A percentile compares a stretch with the other conserved stretches of the same genome.
These are phyloP conservation scores for Pythium insidiosum DNA, from an alignment of 352 stramenopile species.

Conservation along the genomic window DNA sequence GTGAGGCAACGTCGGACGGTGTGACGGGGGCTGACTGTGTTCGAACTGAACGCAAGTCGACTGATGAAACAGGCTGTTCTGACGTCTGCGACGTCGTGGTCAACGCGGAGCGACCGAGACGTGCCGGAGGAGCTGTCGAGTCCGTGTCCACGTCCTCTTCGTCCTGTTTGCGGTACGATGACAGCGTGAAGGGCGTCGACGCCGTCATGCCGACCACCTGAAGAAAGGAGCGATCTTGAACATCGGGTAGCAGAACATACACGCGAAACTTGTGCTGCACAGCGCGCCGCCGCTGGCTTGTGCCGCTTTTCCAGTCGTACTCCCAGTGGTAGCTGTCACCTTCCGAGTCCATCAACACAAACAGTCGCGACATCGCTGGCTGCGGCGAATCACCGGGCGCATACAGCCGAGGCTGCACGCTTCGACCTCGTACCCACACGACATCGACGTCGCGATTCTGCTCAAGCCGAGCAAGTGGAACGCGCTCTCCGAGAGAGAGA, in stretches of 20 bases:
- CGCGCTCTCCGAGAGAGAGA: slow-evolving; percentile 13
- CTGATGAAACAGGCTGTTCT: too few species aligned
- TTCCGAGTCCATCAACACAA: slow-evolving; percentile 16
- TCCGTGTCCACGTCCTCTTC: too few species aligned
- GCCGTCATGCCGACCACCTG: slow-evolving; percentile 18
- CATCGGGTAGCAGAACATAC: slow-evolving; percentile 21
- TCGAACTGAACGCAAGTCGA: too few species aligned
- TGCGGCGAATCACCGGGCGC: not conserved
- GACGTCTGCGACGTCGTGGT: too few species aligned
- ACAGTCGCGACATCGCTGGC: slow-evolving; percentile 6
- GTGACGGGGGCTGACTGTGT: too few species aligned
- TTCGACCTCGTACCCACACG: slow-evolving; percentile 16
- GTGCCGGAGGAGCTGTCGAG: too few species aligned
- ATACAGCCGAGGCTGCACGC: not conserved
- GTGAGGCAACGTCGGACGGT: too few species aligned
- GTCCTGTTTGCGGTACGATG: slow-evolving; percentile 26
- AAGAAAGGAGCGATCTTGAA: slow-evolving; percentile 9
- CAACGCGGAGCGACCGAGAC: too few species aligned
- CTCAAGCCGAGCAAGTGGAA: slow-evolving; percentile 8
- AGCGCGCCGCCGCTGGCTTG: slow-evolving; percentile 32
- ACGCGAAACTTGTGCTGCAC: slow-evolving; percentile 31
- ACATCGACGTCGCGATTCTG: slow-evolving; percentile 8
- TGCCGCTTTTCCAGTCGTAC: slow-evolving; percentile 52
- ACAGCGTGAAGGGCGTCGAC: slow-evolving; percentile 31
- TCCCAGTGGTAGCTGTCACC: slow-evolving; percentile 37